Evolutionary conservation across 768 basidiomycete genomes (phyloP).

Genomic region (Suillus sp.): DNA sequence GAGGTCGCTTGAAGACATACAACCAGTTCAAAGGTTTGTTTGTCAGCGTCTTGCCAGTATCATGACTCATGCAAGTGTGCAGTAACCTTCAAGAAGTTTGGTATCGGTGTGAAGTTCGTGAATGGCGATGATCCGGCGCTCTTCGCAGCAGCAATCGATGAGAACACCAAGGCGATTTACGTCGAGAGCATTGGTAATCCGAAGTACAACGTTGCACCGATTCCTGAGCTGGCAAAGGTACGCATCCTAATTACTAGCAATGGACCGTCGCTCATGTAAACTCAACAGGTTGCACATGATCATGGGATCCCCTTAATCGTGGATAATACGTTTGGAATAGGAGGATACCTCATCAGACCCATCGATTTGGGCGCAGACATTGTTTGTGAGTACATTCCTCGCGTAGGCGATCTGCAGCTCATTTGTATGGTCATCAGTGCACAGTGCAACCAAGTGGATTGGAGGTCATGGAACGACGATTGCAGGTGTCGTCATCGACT

Average conservation of each 20-base stretch:
- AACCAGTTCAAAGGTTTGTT: constrained; percentile 60
- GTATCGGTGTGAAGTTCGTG: constrained; percentile 58
- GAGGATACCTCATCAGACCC: constrained; percentile 56
- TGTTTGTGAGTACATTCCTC: constrained; percentile 35
- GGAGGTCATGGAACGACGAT: constrained; percentile 70
- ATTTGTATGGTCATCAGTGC: constrained; percentile 33
- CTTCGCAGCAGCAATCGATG: constrained; percentile 57
- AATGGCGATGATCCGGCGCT: constrained; percentile 44
- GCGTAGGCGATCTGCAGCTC: not conserved
- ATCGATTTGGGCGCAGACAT: constrained; percentile 62
- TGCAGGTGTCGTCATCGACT: constrained; percentile 63
- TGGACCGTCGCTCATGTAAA: not conserved
- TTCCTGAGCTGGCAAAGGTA: constrained; percentile 59
- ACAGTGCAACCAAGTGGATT: constrained; percentile 70
- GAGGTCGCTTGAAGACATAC: constrained; percentile 44
- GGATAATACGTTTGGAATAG: constrained; percentile 65
- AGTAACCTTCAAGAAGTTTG: constrained; percentile 59
- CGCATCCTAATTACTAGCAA: not conserved
- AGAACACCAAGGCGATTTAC: constrained; percentile 58
- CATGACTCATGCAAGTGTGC: not conserved
- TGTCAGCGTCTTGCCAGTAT: not conserved
- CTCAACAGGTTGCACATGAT: constrained; percentile 55
- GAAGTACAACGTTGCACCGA: constrained; percentile 53
- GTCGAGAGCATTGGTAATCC: constrained; percentile 68
- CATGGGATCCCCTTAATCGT: constrained; percentile 64